Base-by-base conservation (phyloP, 169 alveolate genomes). In the Cryptosporidium viatorum region DNA sequence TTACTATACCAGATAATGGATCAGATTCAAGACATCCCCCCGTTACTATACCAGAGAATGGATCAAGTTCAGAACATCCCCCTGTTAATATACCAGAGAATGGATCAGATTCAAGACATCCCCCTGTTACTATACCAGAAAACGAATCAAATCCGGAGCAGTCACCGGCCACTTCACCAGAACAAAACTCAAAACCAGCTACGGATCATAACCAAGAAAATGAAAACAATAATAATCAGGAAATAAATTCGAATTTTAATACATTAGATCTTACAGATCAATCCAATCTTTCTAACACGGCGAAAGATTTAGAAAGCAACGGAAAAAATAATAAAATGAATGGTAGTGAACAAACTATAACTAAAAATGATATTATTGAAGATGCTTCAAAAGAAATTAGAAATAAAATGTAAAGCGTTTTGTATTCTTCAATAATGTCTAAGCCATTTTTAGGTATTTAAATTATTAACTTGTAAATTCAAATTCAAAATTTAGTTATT, bases 341-440 rank as follows among this genome's bases (percentile, higher is more conserved):
- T 7, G 7, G 5, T 55, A 37, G 7, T 55, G 67, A 48, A 26
- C 67, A n/a, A n/a, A 18, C 1, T 0, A 23, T 55, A 14, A 48
- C 67, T 26, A 26, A 5, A 55, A 26, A 21, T 55, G 67, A 55
- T 3, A 55, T 55, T 9, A 55, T 55, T 55, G 67, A 65, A 33
- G 71, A 65, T 65, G 16, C 71, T 16, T 65, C 71, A 6, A 65
- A 31, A 21, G 71, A 65, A 29, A 65, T 65, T 29, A 65, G 23
- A 33, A 65, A 65, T n/a, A 65, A 65, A 33, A 65, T 65, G 51
- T 65, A 65, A 65, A 29, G 0, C 18, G 2, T 48, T n/a, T 12
- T 48, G 23, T 18, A 65, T 26, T 65, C 5, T 33, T 65, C 50
- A 65, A 37, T 33, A 26, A 7, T 37, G 67, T 12, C 35, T 16